Conservation (phyloP, 2,329 filamentous ascomycete species). For the Boeremia exigua region DNA sequence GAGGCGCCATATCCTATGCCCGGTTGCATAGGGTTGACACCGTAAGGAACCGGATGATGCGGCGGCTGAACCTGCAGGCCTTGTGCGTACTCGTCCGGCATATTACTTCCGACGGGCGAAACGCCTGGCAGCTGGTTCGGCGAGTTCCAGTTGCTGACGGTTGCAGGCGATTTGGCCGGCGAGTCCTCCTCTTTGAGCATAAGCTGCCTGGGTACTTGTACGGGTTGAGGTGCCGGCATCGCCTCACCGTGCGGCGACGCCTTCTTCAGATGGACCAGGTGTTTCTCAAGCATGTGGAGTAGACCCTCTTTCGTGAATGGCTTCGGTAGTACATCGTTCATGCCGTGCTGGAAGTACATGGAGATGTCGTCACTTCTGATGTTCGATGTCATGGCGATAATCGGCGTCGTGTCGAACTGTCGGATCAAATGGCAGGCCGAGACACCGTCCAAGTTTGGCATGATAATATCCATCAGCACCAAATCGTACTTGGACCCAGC, state of each 20-base stretch:
- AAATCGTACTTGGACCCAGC: constrained; percentile 68
- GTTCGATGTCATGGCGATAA: constrained; percentile 98
- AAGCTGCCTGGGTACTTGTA: constrained; percentile 60
- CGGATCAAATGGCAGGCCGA: constrained; percentile 93
- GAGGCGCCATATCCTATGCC: constrained; percentile 49
- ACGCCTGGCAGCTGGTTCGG: constrained; percentile 65
- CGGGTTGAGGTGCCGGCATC: constrained; percentile 60
- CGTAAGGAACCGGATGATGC: constrained; percentile 48
- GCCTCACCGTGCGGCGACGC: constrained; percentile 52
- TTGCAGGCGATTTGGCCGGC: constrained; percentile 66
- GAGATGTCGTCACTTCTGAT: constrained; percentile 96
- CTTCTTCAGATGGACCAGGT: constrained; percentile 83
- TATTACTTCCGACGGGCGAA: constrained; percentile 59
- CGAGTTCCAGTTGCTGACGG: constrained; percentile 68
- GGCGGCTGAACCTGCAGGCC: constrained; percentile 48
- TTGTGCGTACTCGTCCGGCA: constrained; percentile 56
- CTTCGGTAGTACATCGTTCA: constrained; percentile 94
- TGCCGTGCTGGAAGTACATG: constrained; percentile 96
- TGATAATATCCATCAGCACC: constrained; percentile 73
- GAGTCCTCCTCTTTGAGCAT: constrained; percentile 67
- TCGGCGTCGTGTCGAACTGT: constrained; percentile 83
- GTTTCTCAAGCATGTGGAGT: constrained; percentile 81
- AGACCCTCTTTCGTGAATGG: constrained; percentile 90
- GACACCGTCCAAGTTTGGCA: constrained; percentile 94
- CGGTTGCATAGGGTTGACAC: constrained; percentile 42